Evolutionary conservation across 148 eudicot species (phyloP).

Genomic region (Vaccinium macrocarpon): DNA sequence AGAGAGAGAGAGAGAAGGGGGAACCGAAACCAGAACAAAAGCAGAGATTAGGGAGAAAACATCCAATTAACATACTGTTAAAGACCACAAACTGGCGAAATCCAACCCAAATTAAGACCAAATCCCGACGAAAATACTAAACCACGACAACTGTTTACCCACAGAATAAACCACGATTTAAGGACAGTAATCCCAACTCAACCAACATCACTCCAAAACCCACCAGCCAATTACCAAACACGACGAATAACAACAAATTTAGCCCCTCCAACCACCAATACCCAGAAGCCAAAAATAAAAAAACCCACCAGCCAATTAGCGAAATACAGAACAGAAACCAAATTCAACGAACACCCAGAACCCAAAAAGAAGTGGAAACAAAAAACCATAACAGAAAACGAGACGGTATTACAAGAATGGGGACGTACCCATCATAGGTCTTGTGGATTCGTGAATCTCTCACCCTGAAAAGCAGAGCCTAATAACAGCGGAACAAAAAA

Average conservation of each 20-base stretch:
- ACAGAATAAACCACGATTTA: neutral
- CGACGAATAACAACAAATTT: neutral
- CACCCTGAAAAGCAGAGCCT: neutral
- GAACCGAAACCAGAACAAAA: conserved; percentile 6
- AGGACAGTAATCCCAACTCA: neutral
- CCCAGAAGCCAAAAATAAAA: neutral
- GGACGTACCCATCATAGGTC: conserved; percentile 28
- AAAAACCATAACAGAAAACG: conserved; percentile 5
- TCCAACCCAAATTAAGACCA: neutral
- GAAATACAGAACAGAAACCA: neutral
- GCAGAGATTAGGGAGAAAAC: conserved; percentile 15
- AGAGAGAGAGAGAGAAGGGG: neutral
- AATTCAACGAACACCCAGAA: neutral
- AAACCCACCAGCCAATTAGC: neutral
- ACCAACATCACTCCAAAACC: conserved; percentile 4
- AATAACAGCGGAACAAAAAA: neutral
- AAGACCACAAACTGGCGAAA: neutral
- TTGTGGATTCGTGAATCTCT: conserved; percentile 12
- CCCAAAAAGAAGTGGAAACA: conserved; percentile 1
- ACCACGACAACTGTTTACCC: neutral
- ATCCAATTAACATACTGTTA: neutral
- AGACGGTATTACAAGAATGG: neutral
- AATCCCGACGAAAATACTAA: neutral
- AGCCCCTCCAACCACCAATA: neutral
- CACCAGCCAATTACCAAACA: neutral